Percentiles rank a stretch among this genome's conserved stretches.
Evolutionary conservation across 768 basidiomycete species (phyloP).

Genomic region (Coprinopsis cinerea): DNA sequence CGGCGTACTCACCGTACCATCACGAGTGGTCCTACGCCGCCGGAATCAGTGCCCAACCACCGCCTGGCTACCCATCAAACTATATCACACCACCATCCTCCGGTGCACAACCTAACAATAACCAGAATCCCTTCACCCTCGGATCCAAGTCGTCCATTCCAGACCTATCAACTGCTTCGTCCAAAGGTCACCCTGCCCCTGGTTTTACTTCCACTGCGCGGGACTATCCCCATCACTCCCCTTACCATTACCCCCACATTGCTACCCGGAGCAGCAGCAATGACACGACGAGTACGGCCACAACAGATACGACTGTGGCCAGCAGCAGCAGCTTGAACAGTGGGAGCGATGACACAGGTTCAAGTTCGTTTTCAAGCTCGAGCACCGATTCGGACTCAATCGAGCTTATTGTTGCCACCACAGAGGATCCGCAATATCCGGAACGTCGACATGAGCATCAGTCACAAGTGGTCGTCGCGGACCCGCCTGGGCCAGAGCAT

Average conservation of each 20-base stretch:
- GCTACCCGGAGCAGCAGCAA: not conserved
- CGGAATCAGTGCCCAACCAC: constrained; percentile 2
- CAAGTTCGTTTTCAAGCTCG: constrained; percentile 13
- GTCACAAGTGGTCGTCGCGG: constrained; percentile 24
- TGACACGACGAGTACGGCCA: not conserved
- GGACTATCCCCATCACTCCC: not conserved
- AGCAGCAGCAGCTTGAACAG: too few relatives aligned
- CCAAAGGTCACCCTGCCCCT: not conserved
- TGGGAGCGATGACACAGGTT: constrained; percentile 6
- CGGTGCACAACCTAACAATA: not conserved
- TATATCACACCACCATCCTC: constrained; percentile 4
- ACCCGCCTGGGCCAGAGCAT: constrained; percentile 7
- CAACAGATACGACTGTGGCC: too few relatives aligned
- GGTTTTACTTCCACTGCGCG: not conserved
- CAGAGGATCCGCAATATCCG: constrained; percentile 33
- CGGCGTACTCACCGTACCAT: constrained; percentile 1
- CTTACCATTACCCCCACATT: not conserved
- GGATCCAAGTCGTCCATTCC: not conserved
- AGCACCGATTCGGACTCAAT: constrained; percentile 15
- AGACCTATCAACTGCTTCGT: not conserved
- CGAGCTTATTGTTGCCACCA: constrained; percentile 27
- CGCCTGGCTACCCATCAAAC: constrained; percentile 5
- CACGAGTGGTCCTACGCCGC: constrained; percentile 10
- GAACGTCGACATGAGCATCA: constrained; percentile 36
- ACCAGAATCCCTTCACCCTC: not conserved